A percentile compares a stretch with the other conserved stretches of the same genome.
Conservation (phyloP, 2,329 filamentous ascomycete species). For the Parastagonospora avenae region DNA sequence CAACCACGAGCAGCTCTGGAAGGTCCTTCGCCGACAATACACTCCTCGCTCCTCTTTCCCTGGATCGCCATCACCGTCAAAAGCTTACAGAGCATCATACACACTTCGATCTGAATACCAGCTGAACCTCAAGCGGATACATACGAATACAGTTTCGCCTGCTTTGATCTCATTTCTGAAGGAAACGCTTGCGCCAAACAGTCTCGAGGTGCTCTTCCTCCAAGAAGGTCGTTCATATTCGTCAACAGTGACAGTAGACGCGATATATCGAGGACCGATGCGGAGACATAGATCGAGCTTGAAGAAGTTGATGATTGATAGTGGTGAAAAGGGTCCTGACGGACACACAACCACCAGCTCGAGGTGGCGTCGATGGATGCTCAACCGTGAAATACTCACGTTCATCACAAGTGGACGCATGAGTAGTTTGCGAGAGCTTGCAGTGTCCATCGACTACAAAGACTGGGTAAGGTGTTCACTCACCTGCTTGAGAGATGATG, state of each 20-base stretch:
- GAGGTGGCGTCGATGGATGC: constrained; percentile 72
- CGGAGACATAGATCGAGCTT: constrained; percentile 73
- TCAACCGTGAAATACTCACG: constrained; percentile 69
- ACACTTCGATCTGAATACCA: constrained; percentile 45
- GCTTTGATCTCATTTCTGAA: constrained; percentile 75
- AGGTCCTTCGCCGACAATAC: constrained; percentile 65
- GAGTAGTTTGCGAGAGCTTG: constrained; percentile 72
- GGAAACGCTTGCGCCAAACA: constrained; percentile 77
- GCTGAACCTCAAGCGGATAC: constrained; percentile 72
- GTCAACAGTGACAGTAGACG: constrained; percentile 68
- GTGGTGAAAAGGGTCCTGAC: constrained; percentile 60
- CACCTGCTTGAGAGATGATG: constrained; percentile 2
- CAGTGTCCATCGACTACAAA: constrained; percentile 72
- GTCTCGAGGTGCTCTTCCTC: constrained; percentile 77
- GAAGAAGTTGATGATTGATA: constrained; percentile 75
- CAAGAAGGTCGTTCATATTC: constrained; percentile 66
- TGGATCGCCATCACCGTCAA: constrained; percentile 44
- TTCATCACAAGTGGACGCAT: constrained; percentile 81
- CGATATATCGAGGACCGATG: constrained; percentile 72
- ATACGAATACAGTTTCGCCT: constrained; percentile 73
- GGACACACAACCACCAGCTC: constrained; percentile 45
- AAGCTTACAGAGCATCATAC: constrained; percentile 47
- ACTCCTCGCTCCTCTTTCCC: constrained; percentile 44
- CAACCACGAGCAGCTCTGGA: constrained; percentile 77
- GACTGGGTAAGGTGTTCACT: constrained; percentile 70